Conservation (phyloP, 2,329 filamentous ascomycete genomes). For the Fusarium praegraminearum region DNA sequence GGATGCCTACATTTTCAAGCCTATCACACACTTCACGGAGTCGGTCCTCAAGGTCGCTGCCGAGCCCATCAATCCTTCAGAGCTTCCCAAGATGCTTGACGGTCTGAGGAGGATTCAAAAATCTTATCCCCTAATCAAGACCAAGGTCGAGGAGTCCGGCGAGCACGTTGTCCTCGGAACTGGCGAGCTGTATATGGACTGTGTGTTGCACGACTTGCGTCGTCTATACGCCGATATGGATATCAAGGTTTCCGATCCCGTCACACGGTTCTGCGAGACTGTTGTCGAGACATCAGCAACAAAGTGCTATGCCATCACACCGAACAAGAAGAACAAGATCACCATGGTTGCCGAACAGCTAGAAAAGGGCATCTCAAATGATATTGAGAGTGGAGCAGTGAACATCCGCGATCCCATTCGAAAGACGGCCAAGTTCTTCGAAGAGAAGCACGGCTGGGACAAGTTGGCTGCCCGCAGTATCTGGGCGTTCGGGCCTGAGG, state of each 20-base stretch:
- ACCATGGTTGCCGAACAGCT: conserved; percentile 98
- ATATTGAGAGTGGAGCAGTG: conserved; percentile 92
- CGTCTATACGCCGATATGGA: conserved; percentile 99
- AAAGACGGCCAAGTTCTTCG: conserved; percentile 96
- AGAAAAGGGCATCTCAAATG: conserved; percentile 92
- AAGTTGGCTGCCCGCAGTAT: conserved; percentile 93
- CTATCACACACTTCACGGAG: conserved; percentile 93
- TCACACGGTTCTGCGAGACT: conserved; percentile 97
- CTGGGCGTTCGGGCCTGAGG: conserved; percentile 98
- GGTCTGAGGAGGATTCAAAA: conserved; percentile 97
- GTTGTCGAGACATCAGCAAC: conserved; percentile 97
- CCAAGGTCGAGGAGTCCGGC: conserved; percentile 97
- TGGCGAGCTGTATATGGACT: conserved; percentile 99
- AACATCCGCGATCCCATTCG: conserved; percentile 93
- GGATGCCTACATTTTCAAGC: conserved; percentile 94
- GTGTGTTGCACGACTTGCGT: conserved; percentile 93
- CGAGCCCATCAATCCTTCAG: conserved; percentile 97
- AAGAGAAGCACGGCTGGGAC: conserved; percentile 97
- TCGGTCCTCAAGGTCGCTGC: conserved; percentile 98
- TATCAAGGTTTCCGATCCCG: conserved; percentile 97
- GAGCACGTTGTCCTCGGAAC: conserved; percentile 96
- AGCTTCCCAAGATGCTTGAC: conserved; percentile 98
- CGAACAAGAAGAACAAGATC: conserved; percentile 99
- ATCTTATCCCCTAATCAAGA: conserved; percentile 93
- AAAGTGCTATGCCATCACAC: conserved; percentile 97